Evolutionary conservation across 179 eudicot species (phyloP), one percentile per base, ranked within the genome.

Genomic region (Actinidia chinensis): DNA sequence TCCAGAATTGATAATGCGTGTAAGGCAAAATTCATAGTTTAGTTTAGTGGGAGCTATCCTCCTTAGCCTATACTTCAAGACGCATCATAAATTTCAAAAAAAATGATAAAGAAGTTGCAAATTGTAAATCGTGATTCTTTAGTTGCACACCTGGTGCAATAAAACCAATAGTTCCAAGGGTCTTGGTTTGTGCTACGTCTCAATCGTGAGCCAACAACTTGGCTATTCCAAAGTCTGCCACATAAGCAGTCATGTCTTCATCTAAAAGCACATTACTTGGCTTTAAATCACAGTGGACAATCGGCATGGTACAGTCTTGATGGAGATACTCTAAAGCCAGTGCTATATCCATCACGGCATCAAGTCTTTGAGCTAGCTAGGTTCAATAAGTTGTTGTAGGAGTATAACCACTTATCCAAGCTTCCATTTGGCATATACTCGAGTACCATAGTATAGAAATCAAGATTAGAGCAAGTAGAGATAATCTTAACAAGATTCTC

Each of bases 271-370:
- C 61, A 20, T 79, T 71, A 11, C 40, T 58, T 13, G 76, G 80
- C 20, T 78, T 78, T 5, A 78, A 54, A 28, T 71, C 81, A 60
- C 81, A 78, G 33, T 79, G 77, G 8, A 72, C 64, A 11, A 78
- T n/a, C 4, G 71, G 70, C n/a, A 60, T 54, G 2, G 22, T 43
- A 65, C 66, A 78, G 36, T 47, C 81, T n/a, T 60, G 47, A 50
- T 78, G 81, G 22, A 71, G 81, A 63, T 78, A 78, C 47, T 71
- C 81, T 43, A 78, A 23, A 15, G 77, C 78, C 2, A 20, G 15
- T 4, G 78, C 77, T 33, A 73, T 66, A 73, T 79, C 78, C 14
- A 64, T 76, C 78, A 76, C 25, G 23, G 64, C 48, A 14, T 64
- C 71, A 15, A 64, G 2, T 23, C 78, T 61, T 17, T 48, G 69